Base-by-base conservation (phyloP, 768 basidiomycete species). In the Thelephora ganbajun region DNA sequence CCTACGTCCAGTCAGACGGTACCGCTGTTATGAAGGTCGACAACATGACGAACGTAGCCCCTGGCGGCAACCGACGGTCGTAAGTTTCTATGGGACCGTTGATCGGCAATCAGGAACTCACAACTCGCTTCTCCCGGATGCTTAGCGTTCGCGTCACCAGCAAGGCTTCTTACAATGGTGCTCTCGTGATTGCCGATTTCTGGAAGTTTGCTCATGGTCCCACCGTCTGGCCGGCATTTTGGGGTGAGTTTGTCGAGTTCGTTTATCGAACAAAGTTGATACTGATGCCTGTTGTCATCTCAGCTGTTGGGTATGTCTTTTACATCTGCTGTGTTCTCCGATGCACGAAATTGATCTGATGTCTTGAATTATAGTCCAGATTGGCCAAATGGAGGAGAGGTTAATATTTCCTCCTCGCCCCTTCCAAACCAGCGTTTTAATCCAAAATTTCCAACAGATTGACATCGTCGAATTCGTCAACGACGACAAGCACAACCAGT, bases 121-220 rank as follows among this genome's bases (percentile, higher is more conserved):
- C 26, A 4, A 30, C 26, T 9, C 26, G 26, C 26, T 30, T 30
- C 26, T 30, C 26, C 9, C 26, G 9, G 9, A 12, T 47, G n/a
- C n/a, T n/a, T n/a, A 83, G 82, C 22, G 72, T 88, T 34, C 80
- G 85, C 45, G 83, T 88, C 51, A 71, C 66, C 47, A 70, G 79
- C 26, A 73, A 75, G 57, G 78, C 81, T 57, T 65, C 60, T 20
- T 87, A 77, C 57, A 73, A 63, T 43, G 61, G 67, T n/a, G 85
- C 84, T 3, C 66, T 88, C 9, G 83, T 88, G 65, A 77, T 88
- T 53, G 71, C 84, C 14, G 85, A 87, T 55, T 74, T 85, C 47
- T 70, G 58, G 45, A 65, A 73, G 2, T 83, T 84, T 80, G 84
- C 84, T 7, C 70, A 75, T 46, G 85, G 85, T 0, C 84, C 80